These are phyloP conservation scores for Daldinia decipiens DNA, from an alignment of 495 filamentous ascomycete genomes.

Conservation along the genomic window DNA sequence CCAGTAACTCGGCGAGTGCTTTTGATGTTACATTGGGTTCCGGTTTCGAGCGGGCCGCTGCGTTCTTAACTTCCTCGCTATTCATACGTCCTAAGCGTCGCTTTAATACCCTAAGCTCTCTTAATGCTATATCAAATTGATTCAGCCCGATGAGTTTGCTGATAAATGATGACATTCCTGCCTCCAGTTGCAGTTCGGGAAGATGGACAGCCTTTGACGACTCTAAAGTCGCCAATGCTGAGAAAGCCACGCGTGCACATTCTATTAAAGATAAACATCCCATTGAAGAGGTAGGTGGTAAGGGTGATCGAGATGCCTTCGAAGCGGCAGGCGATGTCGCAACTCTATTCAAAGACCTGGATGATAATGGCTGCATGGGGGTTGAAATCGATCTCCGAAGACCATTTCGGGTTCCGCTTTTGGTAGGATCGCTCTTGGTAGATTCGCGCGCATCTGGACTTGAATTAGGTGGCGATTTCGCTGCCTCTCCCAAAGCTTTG, in stretches of 20 bases:
- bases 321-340: slow-evolving; percentile 55
- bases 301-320: slow-evolving; percentile 22
- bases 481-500: slow-evolving; percentile 76
- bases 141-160: slow-evolving; percentile 77
- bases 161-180: slow-evolving; percentile 80
- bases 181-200: slow-evolving; percentile 80
- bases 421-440: slow-evolving; percentile 48
- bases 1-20: slow-evolving; percentile 69
- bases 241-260: slow-evolving; percentile 80
- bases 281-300: slow-evolving; percentile 32
- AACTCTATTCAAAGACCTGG: slow-evolving; percentile 63
- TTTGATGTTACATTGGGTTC: slow-evolving; percentile 53
- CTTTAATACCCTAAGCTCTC: slow-evolving; percentile 78
- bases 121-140: slow-evolving; percentile 77
- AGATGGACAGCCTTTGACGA: slow-evolving; percentile 56
- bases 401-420: slow-evolving; percentile 50
- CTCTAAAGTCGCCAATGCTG: slow-evolving; percentile 71
- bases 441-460: slow-evolving; percentile 42
- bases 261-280: slow-evolving; percentile 67
- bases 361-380: slow-evolving; percentile 62
- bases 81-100: slow-evolving; percentile 63
- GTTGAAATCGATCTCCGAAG: slow-evolving; percentile 59
- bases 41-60: slow-evolving; percentile 29
- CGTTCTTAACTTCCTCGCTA: slow-evolving; percentile 46
- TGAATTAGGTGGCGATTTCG: slow-evolving; percentile 60